Conservation (phyloP, 2,329 filamentous ascomycete species). For the Clarireedia paspali region DNA sequence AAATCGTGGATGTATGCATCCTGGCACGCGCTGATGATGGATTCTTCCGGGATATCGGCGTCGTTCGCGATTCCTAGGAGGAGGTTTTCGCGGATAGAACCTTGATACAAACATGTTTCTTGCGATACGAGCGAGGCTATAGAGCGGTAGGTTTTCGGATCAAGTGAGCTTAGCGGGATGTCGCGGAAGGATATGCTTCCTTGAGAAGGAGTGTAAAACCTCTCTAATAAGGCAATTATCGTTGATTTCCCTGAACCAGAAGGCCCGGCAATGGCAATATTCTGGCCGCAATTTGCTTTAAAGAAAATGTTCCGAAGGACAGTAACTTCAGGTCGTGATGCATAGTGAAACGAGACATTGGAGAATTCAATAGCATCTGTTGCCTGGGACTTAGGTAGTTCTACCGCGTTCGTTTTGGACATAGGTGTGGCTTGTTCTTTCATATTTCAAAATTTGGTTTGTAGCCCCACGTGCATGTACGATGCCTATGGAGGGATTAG, state of each 20-base stretch:
- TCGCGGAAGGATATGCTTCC: not conserved
- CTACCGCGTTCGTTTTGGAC: no score
- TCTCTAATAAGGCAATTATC: constrained; percentile 70
- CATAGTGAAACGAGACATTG: no score
- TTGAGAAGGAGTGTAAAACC: constrained; percentile 78
- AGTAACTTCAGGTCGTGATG: no score
- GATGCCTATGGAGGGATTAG: no score
- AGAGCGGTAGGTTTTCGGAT: not conserved
- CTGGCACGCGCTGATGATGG: constrained; percentile 43
- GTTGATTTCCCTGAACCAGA: constrained; percentile 75
- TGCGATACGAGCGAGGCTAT: constrained; percentile 37
- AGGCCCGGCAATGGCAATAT: not conserved
- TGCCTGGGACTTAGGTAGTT: no score
- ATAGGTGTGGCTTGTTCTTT: no score
- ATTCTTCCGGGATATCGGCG: constrained; percentile 32
- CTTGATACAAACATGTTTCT: constrained; percentile 43
- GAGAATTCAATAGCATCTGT: no score
- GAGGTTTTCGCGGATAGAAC: constrained; percentile 60
- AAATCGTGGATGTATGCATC: constrained; percentile 45
- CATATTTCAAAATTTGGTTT: no score
- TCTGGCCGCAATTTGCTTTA: no score
- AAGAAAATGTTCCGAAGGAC: no score
- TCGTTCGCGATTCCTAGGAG: constrained; percentile 40
- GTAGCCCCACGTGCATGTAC: no score
- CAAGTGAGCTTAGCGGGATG: not conserved